phyloP scores from a whole-genome alignment of 129 eudicot genomes.

The Flaveria brownii region DNA sequence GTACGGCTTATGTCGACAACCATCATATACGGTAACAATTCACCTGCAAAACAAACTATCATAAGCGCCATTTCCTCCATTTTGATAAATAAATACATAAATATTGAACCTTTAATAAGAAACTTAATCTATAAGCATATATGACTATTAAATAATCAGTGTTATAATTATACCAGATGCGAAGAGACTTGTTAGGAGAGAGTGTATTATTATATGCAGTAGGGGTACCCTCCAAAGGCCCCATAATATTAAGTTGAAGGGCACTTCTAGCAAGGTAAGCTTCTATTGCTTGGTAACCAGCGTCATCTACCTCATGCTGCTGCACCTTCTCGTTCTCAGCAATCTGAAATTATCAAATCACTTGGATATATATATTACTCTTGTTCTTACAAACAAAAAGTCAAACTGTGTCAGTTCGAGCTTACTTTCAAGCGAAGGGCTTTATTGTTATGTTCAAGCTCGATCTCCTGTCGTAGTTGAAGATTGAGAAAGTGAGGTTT shows the following conservation, averaged over 20 bases:
- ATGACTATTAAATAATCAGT: not conserved
- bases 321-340: conserved; percentile 61
- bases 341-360: conserved; percentile 36
- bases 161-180: conserved; percentile 29
- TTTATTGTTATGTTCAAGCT: conserved; percentile 61
- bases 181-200: conserved; percentile 36
- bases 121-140: not conserved
- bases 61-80: not conserved
- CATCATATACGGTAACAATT: not conserved
- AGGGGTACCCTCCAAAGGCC: conserved; percentile 24
- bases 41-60: conserved; percentile 24
- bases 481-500: not conserved
- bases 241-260: conserved; percentile 39
- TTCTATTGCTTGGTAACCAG: conserved; percentile 38
- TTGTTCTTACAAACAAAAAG: too few species aligned
- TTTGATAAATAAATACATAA: not conserved
- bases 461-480: conserved; percentile 39
- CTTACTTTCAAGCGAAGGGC: conserved; percentile 64
- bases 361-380: not conserved
- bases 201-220: conserved; percentile 11
- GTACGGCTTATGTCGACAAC: not conserved
- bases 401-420: not conserved
- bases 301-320: conserved; percentile 41
- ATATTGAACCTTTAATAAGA: not conserved
- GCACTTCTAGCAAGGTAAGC: conserved; percentile 37